Conservation (phyloP, 495 filamentous ascomycete species). For the Articulospora tetracladia region DNA sequence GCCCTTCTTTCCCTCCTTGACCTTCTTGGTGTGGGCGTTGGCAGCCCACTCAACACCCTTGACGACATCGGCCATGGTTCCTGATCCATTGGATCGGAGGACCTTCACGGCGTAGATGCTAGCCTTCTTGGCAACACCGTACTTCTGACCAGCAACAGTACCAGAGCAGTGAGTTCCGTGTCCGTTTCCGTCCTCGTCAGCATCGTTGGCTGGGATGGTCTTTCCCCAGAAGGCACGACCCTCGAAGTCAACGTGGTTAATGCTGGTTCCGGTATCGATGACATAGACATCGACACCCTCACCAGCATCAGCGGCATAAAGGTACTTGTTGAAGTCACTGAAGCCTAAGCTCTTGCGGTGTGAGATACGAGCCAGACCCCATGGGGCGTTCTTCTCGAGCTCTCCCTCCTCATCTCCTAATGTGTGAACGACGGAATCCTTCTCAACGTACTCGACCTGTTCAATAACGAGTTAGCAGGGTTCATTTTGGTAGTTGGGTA, state of each 20-base stretch:
- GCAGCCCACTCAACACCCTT: slow-evolving; percentile 97
- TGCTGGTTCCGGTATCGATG: slow-evolving; percentile 96
- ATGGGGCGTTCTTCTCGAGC: slow-evolving; percentile 88
- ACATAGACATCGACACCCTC: slow-evolving; percentile 99
- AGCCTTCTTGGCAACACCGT: slow-evolving; percentile 99
- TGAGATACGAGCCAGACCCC: slow-evolving; percentile 97
- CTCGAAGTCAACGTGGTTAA: slow-evolving; percentile 93
- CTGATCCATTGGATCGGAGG: slow-evolving; percentile 92
- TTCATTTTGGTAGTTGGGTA: background rate
- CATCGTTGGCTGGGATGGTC: slow-evolving; percentile 83
- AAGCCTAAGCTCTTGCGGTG: slow-evolving; percentile 85
- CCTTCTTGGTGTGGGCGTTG: slow-evolving; percentile 67
- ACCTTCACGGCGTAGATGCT: slow-evolving; percentile 97
- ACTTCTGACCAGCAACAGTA: slow-evolving; percentile 96
- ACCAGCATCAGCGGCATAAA: slow-evolving; percentile 85
- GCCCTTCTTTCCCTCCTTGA: slow-evolving; percentile 69
- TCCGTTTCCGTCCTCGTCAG: slow-evolving; percentile 92
- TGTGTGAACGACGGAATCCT: slow-evolving; percentile 85
- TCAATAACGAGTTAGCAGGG: slow-evolving; percentile 13
- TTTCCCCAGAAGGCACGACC: slow-evolving; percentile 95
- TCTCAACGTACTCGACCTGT: slow-evolving; percentile 96
- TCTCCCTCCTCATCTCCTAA: slow-evolving; percentile 45
- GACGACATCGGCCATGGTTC: slow-evolving; percentile 97
- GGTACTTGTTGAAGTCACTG: slow-evolving; percentile 95
- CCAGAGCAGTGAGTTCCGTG: slow-evolving; percentile 99